A percentile compares a stretch with the other conserved stretches of the same genome.
These are phyloP conservation scores for Mycosarcoma mackinlayi DNA, from an alignment of 1,284 basidiomycete species.

Conservation along the genomic window DNA sequence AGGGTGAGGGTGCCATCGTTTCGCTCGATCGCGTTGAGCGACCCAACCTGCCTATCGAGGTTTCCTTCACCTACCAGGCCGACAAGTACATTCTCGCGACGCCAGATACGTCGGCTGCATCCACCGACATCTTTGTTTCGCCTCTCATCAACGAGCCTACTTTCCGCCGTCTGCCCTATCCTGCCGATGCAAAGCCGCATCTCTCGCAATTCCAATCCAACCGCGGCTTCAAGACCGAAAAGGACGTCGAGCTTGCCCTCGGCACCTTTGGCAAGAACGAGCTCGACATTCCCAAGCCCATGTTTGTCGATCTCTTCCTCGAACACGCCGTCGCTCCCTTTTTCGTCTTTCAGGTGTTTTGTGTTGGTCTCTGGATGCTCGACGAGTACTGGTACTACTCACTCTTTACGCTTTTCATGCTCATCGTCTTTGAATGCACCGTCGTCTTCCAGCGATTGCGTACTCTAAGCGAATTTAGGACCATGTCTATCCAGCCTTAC, in stretches of 20 bases:
- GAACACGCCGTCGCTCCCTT: constrained; percentile 68
- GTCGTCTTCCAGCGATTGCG: constrained; percentile 66
- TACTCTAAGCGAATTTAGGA: constrained; percentile 67
- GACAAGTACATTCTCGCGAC: constrained; percentile 87
- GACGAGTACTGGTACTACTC: constrained; percentile 68
- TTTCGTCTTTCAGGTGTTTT: constrained; percentile 68
- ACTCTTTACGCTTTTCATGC: constrained; percentile 67
- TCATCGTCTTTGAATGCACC: constrained; percentile 67
- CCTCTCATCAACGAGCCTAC: constrained; percentile 71
- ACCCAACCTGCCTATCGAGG: constrained; percentile 71
- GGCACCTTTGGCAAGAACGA: constrained; percentile 64
- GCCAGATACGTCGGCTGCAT: constrained; percentile 60
- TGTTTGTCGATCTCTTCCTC: constrained; percentile 64
- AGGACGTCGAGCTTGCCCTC: constrained; percentile 60
- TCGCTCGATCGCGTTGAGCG: constrained; percentile 73
- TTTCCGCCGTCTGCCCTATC: constrained; percentile 89
- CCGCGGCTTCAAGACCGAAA: constrained; percentile 69
- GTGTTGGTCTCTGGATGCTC: constrained; percentile 68
- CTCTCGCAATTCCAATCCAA: constrained; percentile 78
- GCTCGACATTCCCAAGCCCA: constrained; percentile 66
- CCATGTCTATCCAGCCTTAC: constrained; percentile 68
- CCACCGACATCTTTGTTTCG: constrained; percentile 59
- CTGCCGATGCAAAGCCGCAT: constrained; percentile 79
- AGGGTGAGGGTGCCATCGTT: constrained; percentile 91
- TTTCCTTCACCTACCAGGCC: constrained; percentile 93